Conservation (phyloP, 1,139 yeast species). For the Candida labiduridarum region DNA sequence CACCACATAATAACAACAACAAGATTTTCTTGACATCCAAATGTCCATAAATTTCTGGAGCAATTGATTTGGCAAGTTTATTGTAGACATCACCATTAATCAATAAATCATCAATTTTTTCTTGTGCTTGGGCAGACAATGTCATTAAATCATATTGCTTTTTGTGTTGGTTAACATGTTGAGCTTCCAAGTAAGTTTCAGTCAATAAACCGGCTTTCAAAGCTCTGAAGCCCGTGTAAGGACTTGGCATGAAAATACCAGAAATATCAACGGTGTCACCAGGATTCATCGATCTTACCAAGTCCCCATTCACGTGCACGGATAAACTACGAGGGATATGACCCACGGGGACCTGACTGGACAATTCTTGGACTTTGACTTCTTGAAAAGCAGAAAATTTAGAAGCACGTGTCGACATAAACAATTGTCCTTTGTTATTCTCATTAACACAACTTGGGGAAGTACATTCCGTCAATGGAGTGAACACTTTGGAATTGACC, state of each 20-base stretch:
- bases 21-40: slow-evolving; percentile 91
- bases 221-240: slow-evolving; percentile 94
- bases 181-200: slow-evolving; percentile 92
- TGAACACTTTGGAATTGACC: slow-evolving; percentile 79
- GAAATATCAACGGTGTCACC: slow-evolving; percentile 94
- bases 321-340: slow-evolving; percentile 90
- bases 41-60: slow-evolving; percentile 97
- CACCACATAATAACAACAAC: slow-evolving; percentile 83
- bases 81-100: slow-evolving; percentile 70
- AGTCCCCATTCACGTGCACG: slow-evolving; percentile 84
- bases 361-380: slow-evolving; percentile 89
- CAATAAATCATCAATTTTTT: slow-evolving; percentile 52
- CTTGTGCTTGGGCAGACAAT: slow-evolving; percentile 57
- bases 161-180: slow-evolving; percentile 82
- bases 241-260: slow-evolving; percentile 91
- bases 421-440: slow-evolving; percentile 84
- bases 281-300: slow-evolving; percentile 86
- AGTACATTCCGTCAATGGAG: slow-evolving; percentile 84
- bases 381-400: slow-evolving; percentile 96
- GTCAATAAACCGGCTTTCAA: slow-evolving; percentile 89
- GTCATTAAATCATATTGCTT: slow-evolving; percentile 76
- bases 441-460: slow-evolving; percentile 79
- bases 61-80: slow-evolving; percentile 83
- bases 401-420: slow-evolving; percentile 93
- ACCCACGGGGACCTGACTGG: slow-evolving; percentile 97